A percentile compares a stretch with the other conserved stretches of the same genome.
These are phyloP conservation scores for Pestalotiopsis sp. DNA, from an alignment of 2,329 filamentous ascomycete genomes.

Conservation along the genomic window DNA sequence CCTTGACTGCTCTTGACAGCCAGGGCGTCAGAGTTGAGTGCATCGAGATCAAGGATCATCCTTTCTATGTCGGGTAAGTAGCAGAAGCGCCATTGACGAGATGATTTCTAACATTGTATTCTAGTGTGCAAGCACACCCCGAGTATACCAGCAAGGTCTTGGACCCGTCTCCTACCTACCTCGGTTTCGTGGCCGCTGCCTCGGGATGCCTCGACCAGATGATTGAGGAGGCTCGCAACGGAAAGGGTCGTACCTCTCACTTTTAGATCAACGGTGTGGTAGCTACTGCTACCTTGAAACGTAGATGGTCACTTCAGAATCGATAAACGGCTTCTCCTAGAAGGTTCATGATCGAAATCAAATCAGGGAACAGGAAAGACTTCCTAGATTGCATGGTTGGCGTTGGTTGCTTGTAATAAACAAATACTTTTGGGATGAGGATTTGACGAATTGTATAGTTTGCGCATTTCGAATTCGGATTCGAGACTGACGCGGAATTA, in stretches of 20 bases:
- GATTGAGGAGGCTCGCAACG: slow-evolving; percentile 6
- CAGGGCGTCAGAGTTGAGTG: slow-evolving; percentile 80
- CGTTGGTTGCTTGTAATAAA: slow-evolving; percentile 10
- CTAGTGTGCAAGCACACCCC: slow-evolving; percentile 79
- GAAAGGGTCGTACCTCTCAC: not conserved
- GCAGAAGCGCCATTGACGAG: not conserved
- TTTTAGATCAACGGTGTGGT: not conserved
- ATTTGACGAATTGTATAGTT: not conserved
- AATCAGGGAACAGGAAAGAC: not conserved
- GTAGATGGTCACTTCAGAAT: not conserved
- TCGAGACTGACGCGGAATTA: not conserved
- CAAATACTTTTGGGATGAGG: not conserved
- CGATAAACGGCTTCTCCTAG: not conserved
- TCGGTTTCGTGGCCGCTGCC: slow-evolving; percentile 82
- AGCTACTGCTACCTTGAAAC: not conserved
- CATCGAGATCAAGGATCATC: slow-evolving; percentile 79
- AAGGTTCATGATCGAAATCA: not conserved
- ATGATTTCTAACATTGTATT: not conserved
- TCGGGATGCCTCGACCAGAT: slow-evolving; percentile 60
- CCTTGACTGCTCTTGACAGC: slow-evolving; percentile 79
- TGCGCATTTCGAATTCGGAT: not conserved
- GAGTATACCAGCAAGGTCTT: slow-evolving; percentile 80
- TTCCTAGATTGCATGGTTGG: slow-evolving; percentile 6
- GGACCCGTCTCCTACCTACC: slow-evolving; percentile 71
- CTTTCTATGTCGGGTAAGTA: slow-evolving; percentile 64